phyloP scores from a whole-genome alignment of 2,329 filamentous ascomycete genomes.

The Conoideocrella luteorostrata region DNA sequence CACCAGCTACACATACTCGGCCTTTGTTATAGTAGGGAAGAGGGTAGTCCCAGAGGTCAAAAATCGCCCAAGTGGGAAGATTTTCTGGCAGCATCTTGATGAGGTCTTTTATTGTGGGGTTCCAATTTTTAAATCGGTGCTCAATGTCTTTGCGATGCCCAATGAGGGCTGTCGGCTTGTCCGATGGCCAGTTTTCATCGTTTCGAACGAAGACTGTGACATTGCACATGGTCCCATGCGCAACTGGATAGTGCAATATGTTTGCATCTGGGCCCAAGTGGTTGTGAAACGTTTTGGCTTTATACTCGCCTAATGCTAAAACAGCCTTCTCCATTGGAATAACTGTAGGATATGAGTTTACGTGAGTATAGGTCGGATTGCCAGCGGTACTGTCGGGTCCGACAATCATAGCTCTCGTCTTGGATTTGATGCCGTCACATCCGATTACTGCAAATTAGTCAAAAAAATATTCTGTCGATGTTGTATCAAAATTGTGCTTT shows the following conservation, averaged over 20 bases:
- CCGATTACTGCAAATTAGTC: constrained; percentile 11
- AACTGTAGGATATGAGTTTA: constrained; percentile 1
- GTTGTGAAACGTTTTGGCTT: neutral
- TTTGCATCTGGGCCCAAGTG: constrained; percentile 4
- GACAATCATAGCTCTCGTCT: constrained; percentile 2
- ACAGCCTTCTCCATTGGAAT: constrained; percentile 7
- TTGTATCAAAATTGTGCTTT: too few relatives aligned
- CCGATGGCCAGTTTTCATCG: constrained; percentile 5
- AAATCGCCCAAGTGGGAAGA: constrained; percentile 12
- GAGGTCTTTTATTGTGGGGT: neutral
- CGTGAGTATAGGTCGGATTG: constrained; percentile 5
- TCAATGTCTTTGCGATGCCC: neutral
- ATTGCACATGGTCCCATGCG: neutral
- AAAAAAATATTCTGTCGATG: too few relatives aligned
- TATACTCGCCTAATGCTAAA: neutral
- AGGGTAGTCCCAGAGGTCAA: constrained; percentile 11
- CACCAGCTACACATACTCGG: constrained; percentile 15
- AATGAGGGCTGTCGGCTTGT: neutral
- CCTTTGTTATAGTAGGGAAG: constrained; percentile 11
- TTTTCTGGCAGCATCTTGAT: constrained; percentile 3
- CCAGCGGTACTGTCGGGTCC: constrained; percentile 1
- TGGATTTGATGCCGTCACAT: constrained; percentile 10
- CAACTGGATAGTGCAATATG: constrained; percentile 5
- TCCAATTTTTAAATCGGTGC: neutral
- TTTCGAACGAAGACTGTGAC: constrained; percentile 6